Evolutionary conservation across 176 grass and related monocot species (phyloP).

Genomic region (Triticum dicoccoides): DNA sequence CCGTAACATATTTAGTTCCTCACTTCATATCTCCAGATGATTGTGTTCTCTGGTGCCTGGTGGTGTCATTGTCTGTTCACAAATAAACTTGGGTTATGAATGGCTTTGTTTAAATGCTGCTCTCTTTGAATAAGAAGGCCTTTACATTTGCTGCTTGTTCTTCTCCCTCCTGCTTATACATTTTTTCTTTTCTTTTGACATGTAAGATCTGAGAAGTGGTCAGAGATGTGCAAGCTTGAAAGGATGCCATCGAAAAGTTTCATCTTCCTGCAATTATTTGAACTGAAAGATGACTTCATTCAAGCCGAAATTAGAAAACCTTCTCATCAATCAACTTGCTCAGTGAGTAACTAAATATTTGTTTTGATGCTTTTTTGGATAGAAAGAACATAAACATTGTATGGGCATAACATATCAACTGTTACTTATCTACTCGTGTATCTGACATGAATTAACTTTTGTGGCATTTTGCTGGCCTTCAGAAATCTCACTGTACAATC

Average conservation of each 20-base stretch:
- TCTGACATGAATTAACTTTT: neutral
- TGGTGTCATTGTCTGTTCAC: neutral
- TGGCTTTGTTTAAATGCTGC: constrained; percentile 6
- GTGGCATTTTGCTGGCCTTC: neutral
- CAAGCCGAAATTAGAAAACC: constrained; percentile 87
- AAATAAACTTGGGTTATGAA: neutral
- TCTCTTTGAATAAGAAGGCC: neutral
- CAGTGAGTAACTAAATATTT: constrained; percentile 57
- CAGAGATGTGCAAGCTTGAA: constrained; percentile 77
- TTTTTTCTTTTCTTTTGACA: neutral
- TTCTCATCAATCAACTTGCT: constrained; percentile 61
- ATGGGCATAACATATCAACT: neutral
- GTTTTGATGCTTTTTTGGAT: constrained; percentile 11
- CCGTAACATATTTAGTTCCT: neutral
- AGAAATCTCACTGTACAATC: neutral
- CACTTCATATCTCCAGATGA: neutral
- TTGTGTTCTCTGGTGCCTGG: neutral
- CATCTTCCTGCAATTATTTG: constrained; percentile 82
- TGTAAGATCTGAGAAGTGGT: constrained; percentile 61
- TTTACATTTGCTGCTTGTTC: neutral
- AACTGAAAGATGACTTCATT: constrained; percentile 86
- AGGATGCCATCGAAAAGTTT: constrained; percentile 81
- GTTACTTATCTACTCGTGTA: neutral
- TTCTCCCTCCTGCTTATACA: neutral
- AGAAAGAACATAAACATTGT: neutral